Conservation (phyloP, 345 rosid species). For the Erodium maritimum region DNA sequence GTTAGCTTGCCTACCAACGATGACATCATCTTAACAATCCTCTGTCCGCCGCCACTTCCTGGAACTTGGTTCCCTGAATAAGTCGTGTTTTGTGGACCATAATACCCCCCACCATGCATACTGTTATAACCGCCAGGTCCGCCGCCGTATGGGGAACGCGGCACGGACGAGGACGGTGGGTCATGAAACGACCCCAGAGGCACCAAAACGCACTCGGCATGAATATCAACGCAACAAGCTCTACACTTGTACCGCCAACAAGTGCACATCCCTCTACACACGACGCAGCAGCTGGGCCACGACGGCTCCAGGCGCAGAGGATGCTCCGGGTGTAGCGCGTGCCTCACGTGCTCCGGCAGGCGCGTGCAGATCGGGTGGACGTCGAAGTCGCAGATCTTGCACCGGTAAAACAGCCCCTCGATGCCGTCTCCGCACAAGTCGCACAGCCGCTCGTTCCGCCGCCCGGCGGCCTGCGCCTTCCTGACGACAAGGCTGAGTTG, state of each 20-base stretch:
- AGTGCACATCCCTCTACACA: conserved; percentile 16
- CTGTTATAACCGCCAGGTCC: too few relatives aligned
- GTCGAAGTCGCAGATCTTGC: conserved; percentile 28
- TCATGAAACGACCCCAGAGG: too few relatives aligned
- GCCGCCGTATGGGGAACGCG: too few relatives aligned
- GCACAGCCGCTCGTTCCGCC: conserved; percentile 9
- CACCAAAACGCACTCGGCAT: conserved; percentile 22
- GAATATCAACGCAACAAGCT: conserved; percentile 21
- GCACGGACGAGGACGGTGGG: too few relatives aligned
- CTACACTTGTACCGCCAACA: conserved; percentile 31
- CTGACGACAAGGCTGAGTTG: conserved; percentile 15
- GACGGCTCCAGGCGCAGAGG: conserved; percentile 15
- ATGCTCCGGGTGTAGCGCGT: conserved; percentile 22
- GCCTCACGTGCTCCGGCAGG: conserved; percentile 18
- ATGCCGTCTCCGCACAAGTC: conserved; percentile 23
- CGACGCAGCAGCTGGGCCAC: conserved; percentile 14
- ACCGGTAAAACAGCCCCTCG: conserved; percentile 26
- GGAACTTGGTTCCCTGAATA: too few relatives aligned
- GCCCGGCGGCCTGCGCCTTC: conserved; percentile 12
- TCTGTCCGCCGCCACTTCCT: too few relatives aligned
- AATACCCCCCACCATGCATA: too few relatives aligned
- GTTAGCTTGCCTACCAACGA: too few relatives aligned
- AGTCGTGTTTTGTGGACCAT: too few relatives aligned
- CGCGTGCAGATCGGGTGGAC: conserved; percentile 24
- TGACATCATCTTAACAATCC: too few relatives aligned